Base-by-base conservation (phyloP, 192 early-diverging fungal species). In the Coemansia guatemalensis region DNA sequence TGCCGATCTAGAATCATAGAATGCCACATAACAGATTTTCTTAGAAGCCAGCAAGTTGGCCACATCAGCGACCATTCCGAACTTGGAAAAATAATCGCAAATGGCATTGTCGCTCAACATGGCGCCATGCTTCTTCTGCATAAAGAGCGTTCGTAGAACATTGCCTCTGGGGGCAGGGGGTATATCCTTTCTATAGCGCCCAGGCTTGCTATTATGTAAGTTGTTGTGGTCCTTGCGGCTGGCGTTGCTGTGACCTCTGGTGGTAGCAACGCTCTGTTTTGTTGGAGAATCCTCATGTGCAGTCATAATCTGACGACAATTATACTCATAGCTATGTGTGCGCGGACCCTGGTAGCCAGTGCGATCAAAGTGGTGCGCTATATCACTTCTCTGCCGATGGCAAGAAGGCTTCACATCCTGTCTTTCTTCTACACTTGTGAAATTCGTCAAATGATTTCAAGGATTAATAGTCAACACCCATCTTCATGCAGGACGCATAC, bases 21-120 rank as follows among this genome's bases (percentile, higher is more conserved):
- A 77, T 61, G 61, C 60, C n/a, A 77, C 74, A 56, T 77, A 77
- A 56, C 74, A 69, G 24, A 77, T 67, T 20, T 57, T 52, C 3
- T 33, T 65, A 35, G 44, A 57, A 2, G 21, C 53, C 23, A 53
- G 27, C 27, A 68, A 12, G 35, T 68, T 48, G 9, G 58, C 51
- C 27, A 64, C 62, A n/a, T 65, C 62, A 1, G 65, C 64, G 14
- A 77, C 52, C n/a, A 67, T 68, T n/a, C 74, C 74, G 55, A 65
- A 77, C 14, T 33, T 20, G 1, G 64, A 57, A 48, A 76, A 64
- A 59, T 55, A 63, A 5, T 47, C 50, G 24, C 14, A 2, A 18
- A 76, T 52, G 23, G 63, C 60, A 3, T n/a, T 5, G 48, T 17
- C 24, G 6, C 24, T 18, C 17, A 56, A 14, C 0, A 27, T 0